These are phyloP conservation scores for Cinnamomum micranthum DNA, from an alignment of 164 flowering plant genomes.

Conservation along the genomic window DNA sequence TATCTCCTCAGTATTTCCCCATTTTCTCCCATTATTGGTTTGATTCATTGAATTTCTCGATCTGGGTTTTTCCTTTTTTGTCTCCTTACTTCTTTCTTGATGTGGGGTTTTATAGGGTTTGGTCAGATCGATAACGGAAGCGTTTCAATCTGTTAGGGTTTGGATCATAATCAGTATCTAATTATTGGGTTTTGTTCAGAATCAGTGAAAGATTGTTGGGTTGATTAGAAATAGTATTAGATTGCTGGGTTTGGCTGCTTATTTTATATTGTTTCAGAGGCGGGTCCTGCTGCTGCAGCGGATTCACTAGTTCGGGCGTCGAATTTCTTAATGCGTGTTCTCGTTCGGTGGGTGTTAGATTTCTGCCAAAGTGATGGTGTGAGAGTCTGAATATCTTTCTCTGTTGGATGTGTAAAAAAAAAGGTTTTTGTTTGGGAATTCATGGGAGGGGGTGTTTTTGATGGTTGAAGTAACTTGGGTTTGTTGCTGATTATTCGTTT, in stretches of 20 bases:
- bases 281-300: slow-evolving; percentile 3
- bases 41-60: slow-evolving; percentile 5
- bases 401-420: background rate
- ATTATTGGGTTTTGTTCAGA: slow-evolving; percentile 4
- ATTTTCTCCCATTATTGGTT: background rate
- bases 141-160: slow-evolving; percentile 35
- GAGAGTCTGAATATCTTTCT: slow-evolving; percentile 33
- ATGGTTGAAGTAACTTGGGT: background rate
- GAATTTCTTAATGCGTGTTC: slow-evolving; percentile 11
- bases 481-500: background rate
- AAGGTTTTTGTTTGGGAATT: slow-evolving; percentile 2
- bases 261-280: slow-evolving; percentile 18
- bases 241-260: background rate
- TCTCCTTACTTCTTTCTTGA: slow-evolving; percentile 2
- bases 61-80: slow-evolving; percentile 26
- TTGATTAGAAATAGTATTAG: too few species aligned
- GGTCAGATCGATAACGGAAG: slow-evolving; percentile 27
- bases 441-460: slow-evolving; percentile 14
- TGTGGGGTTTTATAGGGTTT: slow-evolving; percentile 37
- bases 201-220: background rate
- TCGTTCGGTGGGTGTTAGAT: slow-evolving; percentile 3
- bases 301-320: slow-evolving; percentile 18
- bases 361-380: slow-evolving; percentile 35
- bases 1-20: background rate
- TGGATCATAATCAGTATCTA: slow-evolving; percentile 13